Base-by-base conservation (phyloP, 208 protist genomes). In the Trypanosoma caninum region DNA sequence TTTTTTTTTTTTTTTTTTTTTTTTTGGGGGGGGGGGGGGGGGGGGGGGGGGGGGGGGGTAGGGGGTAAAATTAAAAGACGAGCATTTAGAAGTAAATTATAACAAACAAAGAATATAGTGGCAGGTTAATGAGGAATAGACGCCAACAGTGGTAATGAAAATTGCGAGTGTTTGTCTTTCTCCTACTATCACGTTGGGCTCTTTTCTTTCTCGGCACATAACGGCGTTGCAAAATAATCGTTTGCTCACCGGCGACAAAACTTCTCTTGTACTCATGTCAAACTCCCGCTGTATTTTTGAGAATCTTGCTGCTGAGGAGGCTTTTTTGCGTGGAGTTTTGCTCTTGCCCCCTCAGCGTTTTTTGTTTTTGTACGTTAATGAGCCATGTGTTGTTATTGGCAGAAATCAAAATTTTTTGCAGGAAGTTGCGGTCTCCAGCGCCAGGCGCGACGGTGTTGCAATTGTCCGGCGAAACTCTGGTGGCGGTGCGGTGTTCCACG, bases 401-500 rank as follows among this genome's bases (percentile, higher is more conserved):
- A 58, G 86, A 5, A 95, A 95, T 53, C 89, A 95, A 41, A 92
- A 93, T 58, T 62, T 80, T 10, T 78, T 87, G 27, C 60, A 72
- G 8, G 86, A 95, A 60, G 80, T 90, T 13, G 34, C 80, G 37
- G 42, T 93, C 30, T 74, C 74, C 0, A 59, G 65, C 2, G 66
- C 76, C 0, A 51, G 54, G 0, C 46, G 44, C 0, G 82, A 92
- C 25, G 68, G 76, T 16, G 73, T 93, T 1, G 40, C 41, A 8
- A 62, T 95, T n/a, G 84, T 85, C 0, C 81, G 89, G 0, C 86
- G 89, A 2, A 76, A 62, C 25, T 93, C 85, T 2, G 89, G 89
- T 35, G 89, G 89, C 18, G 89, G 89, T 5, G 75, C 86, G 0
- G 89, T 95, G 20, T 95, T 87, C 65, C 89, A 95, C 53, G 89